These are phyloP conservation scores for Nepenthes mirabilis DNA, from an alignment of 148 eudicot genomes.

Conservation along the genomic window DNA sequence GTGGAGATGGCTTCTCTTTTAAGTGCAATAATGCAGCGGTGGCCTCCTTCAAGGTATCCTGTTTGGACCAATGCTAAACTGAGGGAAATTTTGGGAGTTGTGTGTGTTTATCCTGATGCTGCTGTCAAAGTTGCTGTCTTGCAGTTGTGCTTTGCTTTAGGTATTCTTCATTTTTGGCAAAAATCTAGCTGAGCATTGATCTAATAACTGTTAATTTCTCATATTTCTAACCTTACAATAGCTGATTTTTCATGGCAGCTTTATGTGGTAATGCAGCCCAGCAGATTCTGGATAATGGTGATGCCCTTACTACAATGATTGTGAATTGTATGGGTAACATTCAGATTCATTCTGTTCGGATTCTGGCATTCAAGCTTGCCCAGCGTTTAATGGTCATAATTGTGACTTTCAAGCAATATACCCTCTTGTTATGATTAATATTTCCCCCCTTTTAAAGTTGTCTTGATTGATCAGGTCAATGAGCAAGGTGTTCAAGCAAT, in stretches of 20 bases:
- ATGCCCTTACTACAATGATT: conserved; percentile 23
- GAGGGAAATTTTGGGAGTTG: conserved; percentile 30
- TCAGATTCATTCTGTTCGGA: conserved; percentile 29
- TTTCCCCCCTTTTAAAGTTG: background rate
- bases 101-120: conserved; percentile 23
- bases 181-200: conserved; percentile 9
- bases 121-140: conserved; percentile 43
- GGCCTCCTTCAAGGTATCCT: conserved; percentile 64
- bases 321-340: conserved; percentile 42
- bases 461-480: conserved; percentile 36
- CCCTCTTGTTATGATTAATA: background rate
- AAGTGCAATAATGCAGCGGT: conserved; percentile 64
- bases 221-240: conserved; percentile 4
- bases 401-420: conserved; percentile 1
- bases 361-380: conserved; percentile 53
- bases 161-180: conserved; percentile 33
- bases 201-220: conserved; percentile 4
- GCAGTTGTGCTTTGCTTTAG: conserved; percentile 67
- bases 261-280: conserved; percentile 69
- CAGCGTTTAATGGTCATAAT: conserved; percentile 43
- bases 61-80: conserved; percentile 54
- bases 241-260: conserved; percentile 32
- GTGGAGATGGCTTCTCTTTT: conserved; percentile 49
- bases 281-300: conserved; percentile 47
- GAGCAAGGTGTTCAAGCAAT: conserved; percentile 37